phyloP scores from a whole-genome alignment of 352 stramenopile genomes.

The Phytophthora tubulina region DNA sequence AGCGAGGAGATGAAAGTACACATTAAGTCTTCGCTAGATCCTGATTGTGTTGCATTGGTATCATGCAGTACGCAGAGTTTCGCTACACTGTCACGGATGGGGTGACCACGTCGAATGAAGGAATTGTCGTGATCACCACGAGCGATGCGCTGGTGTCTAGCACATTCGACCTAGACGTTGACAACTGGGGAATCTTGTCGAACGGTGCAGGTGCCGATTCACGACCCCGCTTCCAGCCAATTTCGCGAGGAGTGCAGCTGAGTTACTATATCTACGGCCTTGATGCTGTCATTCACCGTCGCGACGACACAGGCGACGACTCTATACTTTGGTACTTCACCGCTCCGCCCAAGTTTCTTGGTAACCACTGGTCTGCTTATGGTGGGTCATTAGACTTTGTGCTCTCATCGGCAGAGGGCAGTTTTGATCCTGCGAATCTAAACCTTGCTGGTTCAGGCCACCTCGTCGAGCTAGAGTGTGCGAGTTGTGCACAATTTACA shows the following conservation, averaged over 20 bases:
- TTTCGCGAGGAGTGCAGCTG: constrained; percentile 73
- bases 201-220: constrained; percentile 57
- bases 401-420: constrained; percentile 90
- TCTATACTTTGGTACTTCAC: constrained; percentile 90
- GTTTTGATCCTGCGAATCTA: constrained; percentile 83
- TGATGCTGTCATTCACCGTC: constrained; percentile 73
- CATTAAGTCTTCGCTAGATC: not conserved
- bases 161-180: constrained; percentile 80
- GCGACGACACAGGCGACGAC: constrained; percentile 74
- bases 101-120: constrained; percentile 65
- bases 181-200: constrained; percentile 82
- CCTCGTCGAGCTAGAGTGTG: constrained; percentile 90
- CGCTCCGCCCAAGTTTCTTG: constrained; percentile 85
- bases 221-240: constrained; percentile 56
- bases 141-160: constrained; percentile 79
- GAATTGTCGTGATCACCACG: constrained; percentile 83
- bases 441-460: constrained; percentile 71
- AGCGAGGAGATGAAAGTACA: not conserved
- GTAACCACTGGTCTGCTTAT: constrained; percentile 91
- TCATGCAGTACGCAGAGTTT: constrained; percentile 84
- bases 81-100: constrained; percentile 87
- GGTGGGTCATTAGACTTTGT: constrained; percentile 92
- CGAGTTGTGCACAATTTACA: constrained; percentile 80
- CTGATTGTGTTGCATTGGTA: constrained; percentile 1
- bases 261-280: constrained; percentile 93